Percentiles rank a stretch among this genome's conserved stretches.
phyloP scores from a whole-genome alignment of 768 basidiomycete species.

The Leccinum obscurum region DNA sequence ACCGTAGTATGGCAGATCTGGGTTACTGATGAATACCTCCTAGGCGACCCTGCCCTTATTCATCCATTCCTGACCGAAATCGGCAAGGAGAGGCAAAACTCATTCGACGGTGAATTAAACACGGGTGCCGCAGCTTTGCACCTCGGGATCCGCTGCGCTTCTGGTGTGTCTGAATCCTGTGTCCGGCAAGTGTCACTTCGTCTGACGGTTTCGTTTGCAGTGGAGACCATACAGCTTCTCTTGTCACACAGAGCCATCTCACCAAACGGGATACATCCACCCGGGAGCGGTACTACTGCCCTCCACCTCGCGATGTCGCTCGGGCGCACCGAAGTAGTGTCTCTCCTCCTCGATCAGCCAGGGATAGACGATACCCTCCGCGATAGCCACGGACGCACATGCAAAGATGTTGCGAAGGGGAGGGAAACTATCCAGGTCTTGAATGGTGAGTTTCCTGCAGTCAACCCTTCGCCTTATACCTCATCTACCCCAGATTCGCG shows the following conservation, averaged over 20 bases:
- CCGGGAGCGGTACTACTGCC: constrained; percentile 69
- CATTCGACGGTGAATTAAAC: constrained; percentile 51
- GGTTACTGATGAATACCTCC: not conserved
- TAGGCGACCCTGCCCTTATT: constrained; percentile 78
- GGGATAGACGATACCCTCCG: constrained; percentile 75
- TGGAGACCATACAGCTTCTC: constrained; percentile 65
- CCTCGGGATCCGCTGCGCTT: constrained; percentile 80
- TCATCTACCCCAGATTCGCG: constrained; percentile 63
- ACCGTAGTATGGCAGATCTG: not conserved
- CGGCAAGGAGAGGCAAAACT: constrained; percentile 58
- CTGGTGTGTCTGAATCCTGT: constrained; percentile 50
- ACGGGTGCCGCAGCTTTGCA: constrained; percentile 76
- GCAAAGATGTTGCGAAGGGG: constrained; percentile 69
- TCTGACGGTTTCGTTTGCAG: constrained; percentile 35
- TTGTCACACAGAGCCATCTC: constrained; percentile 75
- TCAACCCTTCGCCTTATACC: not conserved
- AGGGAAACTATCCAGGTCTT: constrained; percentile 67
- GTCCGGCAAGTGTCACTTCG: not conserved
- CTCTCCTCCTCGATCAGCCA: constrained; percentile 75
- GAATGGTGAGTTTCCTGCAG: constrained; percentile 49
- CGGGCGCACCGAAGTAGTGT: constrained; percentile 70
- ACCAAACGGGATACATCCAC: constrained; percentile 75
- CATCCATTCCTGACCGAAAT: constrained; percentile 82
- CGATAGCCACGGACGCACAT: constrained; percentile 66
- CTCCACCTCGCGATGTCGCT: constrained; percentile 73